Conservation (phyloP, 2,329 filamentous ascomycete species). For the Alternaria burnsii region DNA sequence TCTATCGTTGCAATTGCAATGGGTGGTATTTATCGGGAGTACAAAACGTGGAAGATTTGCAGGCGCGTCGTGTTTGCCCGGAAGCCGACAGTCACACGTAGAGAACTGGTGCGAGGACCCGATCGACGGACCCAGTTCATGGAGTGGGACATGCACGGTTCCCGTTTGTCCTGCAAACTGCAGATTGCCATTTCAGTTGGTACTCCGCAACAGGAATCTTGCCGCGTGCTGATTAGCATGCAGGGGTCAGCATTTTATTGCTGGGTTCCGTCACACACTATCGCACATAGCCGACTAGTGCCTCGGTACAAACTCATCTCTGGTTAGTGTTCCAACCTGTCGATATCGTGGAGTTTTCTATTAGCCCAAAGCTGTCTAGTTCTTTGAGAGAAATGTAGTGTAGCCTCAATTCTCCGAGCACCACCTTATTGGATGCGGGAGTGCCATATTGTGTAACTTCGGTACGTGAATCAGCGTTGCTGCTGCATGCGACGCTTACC, state of each 20-base stretch:
- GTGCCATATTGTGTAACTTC: slow-evolving; percentile 6
- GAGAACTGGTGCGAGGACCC: slow-evolving; percentile 1
- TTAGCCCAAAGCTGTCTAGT: slow-evolving; percentile 2
- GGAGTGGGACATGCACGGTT: background rate
- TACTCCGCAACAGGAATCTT: slow-evolving; percentile 9
- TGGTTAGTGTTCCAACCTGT: slow-evolving; percentile 6
- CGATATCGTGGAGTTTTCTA: slow-evolving; percentile 15
- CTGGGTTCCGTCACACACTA: slow-evolving; percentile 8
- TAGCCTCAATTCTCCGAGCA: slow-evolving; percentile 5
- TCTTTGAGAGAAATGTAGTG: background rate
- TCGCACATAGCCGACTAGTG: slow-evolving; percentile 6
- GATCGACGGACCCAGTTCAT: slow-evolving; percentile 3
- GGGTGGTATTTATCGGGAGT: slow-evolving; percentile 6
- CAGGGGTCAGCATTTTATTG: background rate
- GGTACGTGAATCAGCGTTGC: slow-evolving; percentile 5
- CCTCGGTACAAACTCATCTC: background rate
- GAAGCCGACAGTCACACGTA: slow-evolving; percentile 11
- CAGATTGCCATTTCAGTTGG: background rate
- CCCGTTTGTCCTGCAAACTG: background rate
- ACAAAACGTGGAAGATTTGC: slow-evolving; percentile 16
- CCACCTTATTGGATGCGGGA: slow-evolving; percentile 1
- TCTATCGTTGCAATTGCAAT: background rate
- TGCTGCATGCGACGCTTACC: slow-evolving; percentile 1
- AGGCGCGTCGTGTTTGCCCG: slow-evolving; percentile 4
- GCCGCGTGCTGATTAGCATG: slow-evolving; percentile 6